Evolutionary conservation across 352 stramenopile genomes (phyloP), one percentile per base, ranked within the genome.

Genomic region (Pythium aristosporum): DNA sequence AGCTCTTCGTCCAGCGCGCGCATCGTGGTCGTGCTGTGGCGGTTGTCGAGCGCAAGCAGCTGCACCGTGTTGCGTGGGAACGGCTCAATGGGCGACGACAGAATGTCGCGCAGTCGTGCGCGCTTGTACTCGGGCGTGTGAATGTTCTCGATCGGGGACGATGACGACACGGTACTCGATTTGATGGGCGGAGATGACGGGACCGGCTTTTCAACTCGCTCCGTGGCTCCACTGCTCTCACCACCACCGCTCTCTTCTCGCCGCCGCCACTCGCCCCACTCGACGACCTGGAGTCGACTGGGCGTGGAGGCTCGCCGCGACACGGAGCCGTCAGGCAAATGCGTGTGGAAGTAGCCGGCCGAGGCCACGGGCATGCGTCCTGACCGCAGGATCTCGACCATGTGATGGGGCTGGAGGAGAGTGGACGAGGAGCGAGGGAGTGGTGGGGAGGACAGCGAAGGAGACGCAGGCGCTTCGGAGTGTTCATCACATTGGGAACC

Each of bases 281-380:
- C 63, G 20, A 67, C 47, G 15, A 72, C 54, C 53, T 54, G 7
- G 25, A 73, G 15, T 20, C 61, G 61, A 61, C 50, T 69, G 18
- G 46, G 42, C 39, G 39, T 67, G 25, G 37, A 20, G 10, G 41
- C 16, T 39, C 37, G 39, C 4, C n/a, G n/a, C 39, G 55, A 49
- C 34, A 39, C 34, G 2, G 47, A 28, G 28, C 67, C 59, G 32
- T 65, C 47, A 41, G 76, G 68, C n/a, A 90, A 60, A n/a, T 79
- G 75, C 1, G 68, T 52, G 18, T 77, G 67, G 64, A 91, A 91
- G 53, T 87, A 86, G 2, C 67, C 67, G 20, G 74, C 57, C 9
- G 77, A 88, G 10, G 79, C 68, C 2, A 92, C 43, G 13, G 85
- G 83, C 85, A 92, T 94, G 34, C 69, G 70, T n/a, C 78, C 79